phyloP scores from a whole-genome alignment of 1,139 yeast genomes.

The Pneumocystis jirovecii region DNA sequence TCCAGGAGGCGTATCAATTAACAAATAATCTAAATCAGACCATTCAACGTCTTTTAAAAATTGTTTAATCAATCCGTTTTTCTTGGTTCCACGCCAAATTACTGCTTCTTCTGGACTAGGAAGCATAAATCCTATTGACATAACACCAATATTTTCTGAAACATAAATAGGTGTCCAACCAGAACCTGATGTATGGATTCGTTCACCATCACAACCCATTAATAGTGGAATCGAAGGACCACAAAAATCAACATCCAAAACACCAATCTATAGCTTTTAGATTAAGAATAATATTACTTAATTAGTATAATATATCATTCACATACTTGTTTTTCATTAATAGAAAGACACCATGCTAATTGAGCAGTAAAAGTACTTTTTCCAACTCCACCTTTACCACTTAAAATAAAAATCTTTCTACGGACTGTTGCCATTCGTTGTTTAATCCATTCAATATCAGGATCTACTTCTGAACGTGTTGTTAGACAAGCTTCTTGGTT shows the following conservation, averaged over 20 bases:
- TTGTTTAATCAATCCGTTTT: slow-evolving; percentile 83
- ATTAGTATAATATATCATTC: background rate
- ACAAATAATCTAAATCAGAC: slow-evolving; percentile 81
- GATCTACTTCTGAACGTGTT: slow-evolving; percentile 88
- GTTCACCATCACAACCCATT: slow-evolving; percentile 83
- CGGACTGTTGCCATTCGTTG: slow-evolving; percentile 50
- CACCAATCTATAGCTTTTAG: slow-evolving; percentile 56
- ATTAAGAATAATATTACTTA: background rate
- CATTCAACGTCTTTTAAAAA: slow-evolving; percentile 90
- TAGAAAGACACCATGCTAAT: slow-evolving; percentile 91
- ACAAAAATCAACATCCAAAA: slow-evolving; percentile 93
- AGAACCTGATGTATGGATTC: slow-evolving; percentile 71
- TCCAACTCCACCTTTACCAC: slow-evolving; percentile 98
- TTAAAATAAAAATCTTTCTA: slow-evolving; percentile 72
- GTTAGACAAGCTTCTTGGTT: slow-evolving; percentile 81
- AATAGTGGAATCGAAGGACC: slow-evolving; percentile 94
- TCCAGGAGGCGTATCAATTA: slow-evolving; percentile 97
- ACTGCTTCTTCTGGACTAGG: slow-evolving; percentile 90
- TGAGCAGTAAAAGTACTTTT: slow-evolving; percentile 89
- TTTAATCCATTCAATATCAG: slow-evolving; percentile 70
- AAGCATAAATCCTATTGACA: slow-evolving; percentile 91
- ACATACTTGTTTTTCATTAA: slow-evolving; percentile 43
- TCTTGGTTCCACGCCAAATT: slow-evolving; percentile 94
- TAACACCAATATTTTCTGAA: slow-evolving; percentile 83
- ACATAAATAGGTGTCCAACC: slow-evolving; percentile 98